phyloP scores from a whole-genome alignment of 306 rosid genomes.

The Gleditsia sinensis region DNA sequence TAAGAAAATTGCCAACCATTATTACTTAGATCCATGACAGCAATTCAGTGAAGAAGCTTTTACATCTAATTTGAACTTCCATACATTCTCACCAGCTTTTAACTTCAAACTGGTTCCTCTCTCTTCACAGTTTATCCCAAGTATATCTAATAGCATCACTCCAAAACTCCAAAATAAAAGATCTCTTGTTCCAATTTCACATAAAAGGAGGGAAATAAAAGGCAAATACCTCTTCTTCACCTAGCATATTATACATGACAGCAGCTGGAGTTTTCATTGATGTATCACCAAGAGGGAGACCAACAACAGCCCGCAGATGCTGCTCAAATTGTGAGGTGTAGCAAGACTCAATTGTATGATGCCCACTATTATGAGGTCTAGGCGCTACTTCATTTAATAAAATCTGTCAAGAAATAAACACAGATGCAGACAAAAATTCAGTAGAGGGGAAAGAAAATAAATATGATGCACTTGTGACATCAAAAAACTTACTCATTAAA shows the following conservation, averaged over 20 bases:
- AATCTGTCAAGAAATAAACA: constrained; percentile 55
- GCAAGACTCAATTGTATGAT: constrained; percentile 91
- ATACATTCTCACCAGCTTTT: not conserved
- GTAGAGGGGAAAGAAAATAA: constrained; percentile 18
- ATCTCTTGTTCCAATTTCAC: not conserved
- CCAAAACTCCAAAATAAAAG: too few species aligned
- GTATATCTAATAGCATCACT: constrained; percentile 3
- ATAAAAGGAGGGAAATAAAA: not conserved
- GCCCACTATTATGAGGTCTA: constrained; percentile 98
- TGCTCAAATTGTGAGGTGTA: constrained; percentile 90
- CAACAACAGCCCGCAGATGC: constrained; percentile 91
- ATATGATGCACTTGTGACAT: not conserved
- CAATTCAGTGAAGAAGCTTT: not conserved
- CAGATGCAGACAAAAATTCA: constrained; percentile 8
- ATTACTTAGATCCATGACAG: not conserved
- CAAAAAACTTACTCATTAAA: constrained; percentile 16
- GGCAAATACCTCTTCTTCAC: constrained; percentile 76
- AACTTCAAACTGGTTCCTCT: not conserved
- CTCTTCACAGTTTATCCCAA: constrained; percentile 3
- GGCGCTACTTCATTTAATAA: constrained; percentile 94
- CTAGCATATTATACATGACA: constrained; percentile 84
- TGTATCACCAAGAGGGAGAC: constrained; percentile 97
- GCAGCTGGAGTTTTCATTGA: constrained; percentile 90
- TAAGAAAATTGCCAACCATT: not conserved
- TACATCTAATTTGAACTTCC: constrained; percentile 13